Conservation (phyloP, 208 protist species). For the Trichomonas gallinae region DNA sequence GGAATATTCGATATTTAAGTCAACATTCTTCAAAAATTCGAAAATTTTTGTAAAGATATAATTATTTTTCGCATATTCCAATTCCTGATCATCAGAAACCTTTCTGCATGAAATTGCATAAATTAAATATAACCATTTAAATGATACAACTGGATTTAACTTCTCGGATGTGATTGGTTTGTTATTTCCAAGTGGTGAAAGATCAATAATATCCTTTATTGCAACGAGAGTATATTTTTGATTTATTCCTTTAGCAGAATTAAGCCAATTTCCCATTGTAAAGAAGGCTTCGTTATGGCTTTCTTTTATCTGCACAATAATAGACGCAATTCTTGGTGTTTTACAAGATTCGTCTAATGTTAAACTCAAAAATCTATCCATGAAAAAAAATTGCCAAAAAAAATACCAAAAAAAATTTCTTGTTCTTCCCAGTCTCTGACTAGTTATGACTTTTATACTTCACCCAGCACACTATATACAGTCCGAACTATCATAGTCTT, state of each 20-base stretch:
- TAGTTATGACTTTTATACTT: not conserved
- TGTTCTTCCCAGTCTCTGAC: not conserved
- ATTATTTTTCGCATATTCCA: not conserved
- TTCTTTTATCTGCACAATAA: not conserved
- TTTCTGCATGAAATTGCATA: not conserved
- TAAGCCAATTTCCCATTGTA: not conserved
- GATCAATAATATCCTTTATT: not conserved
- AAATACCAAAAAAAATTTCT: not conserved
- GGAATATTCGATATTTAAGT: not conserved
- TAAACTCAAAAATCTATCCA: not conserved
- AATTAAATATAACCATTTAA: conserved; percentile 15
- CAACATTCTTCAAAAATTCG: not conserved
- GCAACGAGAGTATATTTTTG: not conserved
- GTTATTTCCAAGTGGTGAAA: not conserved
- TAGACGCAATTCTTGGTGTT: not conserved
- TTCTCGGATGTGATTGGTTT: not conserved
- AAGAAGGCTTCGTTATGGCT: not conserved
- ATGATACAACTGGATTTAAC: not conserved
- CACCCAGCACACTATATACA: no score
- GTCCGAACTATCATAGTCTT: no score
- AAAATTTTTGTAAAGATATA: not conserved
- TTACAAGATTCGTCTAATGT: not conserved
- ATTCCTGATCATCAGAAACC: not conserved
- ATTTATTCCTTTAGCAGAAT: not conserved
- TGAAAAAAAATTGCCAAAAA: not conserved